These are phyloP conservation scores for Kalmusia sp. DNA, from an alignment of 2,329 filamentous ascomycete species.

Conservation along the genomic window DNA sequence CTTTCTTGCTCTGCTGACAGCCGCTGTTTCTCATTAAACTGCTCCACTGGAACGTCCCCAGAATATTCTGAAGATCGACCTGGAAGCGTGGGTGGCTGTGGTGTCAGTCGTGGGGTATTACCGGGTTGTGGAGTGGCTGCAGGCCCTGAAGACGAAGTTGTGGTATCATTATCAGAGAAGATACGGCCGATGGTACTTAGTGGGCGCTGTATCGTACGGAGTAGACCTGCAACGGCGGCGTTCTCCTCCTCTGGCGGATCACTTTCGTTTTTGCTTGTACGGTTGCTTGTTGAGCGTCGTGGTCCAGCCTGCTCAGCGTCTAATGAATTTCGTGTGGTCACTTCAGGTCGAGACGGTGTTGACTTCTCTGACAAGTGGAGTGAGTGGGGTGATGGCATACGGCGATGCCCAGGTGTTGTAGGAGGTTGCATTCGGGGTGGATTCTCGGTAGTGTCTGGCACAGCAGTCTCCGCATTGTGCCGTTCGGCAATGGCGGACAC, in stretches of 20 bases:
- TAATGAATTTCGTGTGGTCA: slow-evolving; percentile 65
- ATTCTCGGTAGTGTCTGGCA: slow-evolving; percentile 18
- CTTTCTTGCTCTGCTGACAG: slow-evolving; percentile 36
- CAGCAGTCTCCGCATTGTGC: slow-evolving; percentile 64
- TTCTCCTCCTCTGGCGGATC: slow-evolving; percentile 69
- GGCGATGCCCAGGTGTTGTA: slow-evolving; percentile 37
- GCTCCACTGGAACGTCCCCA: slow-evolving; percentile 20
- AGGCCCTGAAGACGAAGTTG: slow-evolving; percentile 35
- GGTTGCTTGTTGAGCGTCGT: slow-evolving; percentile 62
- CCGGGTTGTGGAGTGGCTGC: slow-evolving; percentile 56
- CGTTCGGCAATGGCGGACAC: slow-evolving; percentile 95
- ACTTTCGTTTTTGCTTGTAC: slow-evolving; percentile 41
- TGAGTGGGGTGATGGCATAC: slow-evolving; percentile 52
- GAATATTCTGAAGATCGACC: slow-evolving; percentile 47
- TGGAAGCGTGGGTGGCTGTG: slow-evolving; percentile 52
- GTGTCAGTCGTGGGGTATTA: slow-evolving; percentile 58
- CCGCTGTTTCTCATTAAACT: slow-evolving; percentile 24
- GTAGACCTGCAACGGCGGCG: slow-evolving; percentile 80
- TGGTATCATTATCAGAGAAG: slow-evolving; percentile 74
- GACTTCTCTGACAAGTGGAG: slow-evolving; percentile 57
- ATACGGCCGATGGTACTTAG: slow-evolving; percentile 92
- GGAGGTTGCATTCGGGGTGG: slow-evolving; percentile 23
- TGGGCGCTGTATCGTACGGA: slow-evolving; percentile 90
- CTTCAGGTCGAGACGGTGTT: slow-evolving; percentile 60
- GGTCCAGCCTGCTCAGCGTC: slow-evolving; percentile 67